Base-by-base conservation (phyloP, 148 eudicot genomes). In the Polygonum aviculare region DNA sequence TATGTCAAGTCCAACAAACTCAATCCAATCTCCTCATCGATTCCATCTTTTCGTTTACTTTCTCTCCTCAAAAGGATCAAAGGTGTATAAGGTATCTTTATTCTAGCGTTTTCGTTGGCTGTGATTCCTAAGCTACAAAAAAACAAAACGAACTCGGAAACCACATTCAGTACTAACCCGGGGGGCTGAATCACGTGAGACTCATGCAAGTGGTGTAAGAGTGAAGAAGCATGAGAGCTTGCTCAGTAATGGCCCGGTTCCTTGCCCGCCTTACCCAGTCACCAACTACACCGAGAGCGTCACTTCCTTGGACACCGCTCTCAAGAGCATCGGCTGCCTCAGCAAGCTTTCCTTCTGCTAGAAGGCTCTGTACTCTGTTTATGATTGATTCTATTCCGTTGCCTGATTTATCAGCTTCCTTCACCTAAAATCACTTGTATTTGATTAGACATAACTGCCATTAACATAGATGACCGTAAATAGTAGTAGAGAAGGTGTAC, bases 291-390 rank as follows among this genome's bases (percentile, higher is more conserved):
- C 87, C 88, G 49, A 85, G 82, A 26, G 99, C 99, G 78, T 91
- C 86, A 77, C 86, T 92, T 69, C 82, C 97, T 83, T 85, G 85
- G 12, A 92, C 89, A 71, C 99, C 99, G 19, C 85, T 80, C 86
- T 95, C 99, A 16, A 95, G 94, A 78, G 81, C 78, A 79, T 92
- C 89, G 12, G 94, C 97, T 52, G 97, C 99, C 87, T 95, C 99
- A 41, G 79, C 81, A 33, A 95, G 94, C 73, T 89, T 95, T 47
- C 99, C 97, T 73, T 93, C 85, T 16, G 96, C 93, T 73, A 95
- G 78, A 39, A 95, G 78, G 78, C 82, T 83, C 77, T 95, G 96
- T 0, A 90, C 96, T 84, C 83, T 85, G 45, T 87, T 92, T 78
- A 95, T 83, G 47, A 95, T 81, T 36, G 99, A 92, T 80, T 95